Conservation (phyloP, 495 filamentous ascomycete species). For the Rhypophila decipiens region DNA sequence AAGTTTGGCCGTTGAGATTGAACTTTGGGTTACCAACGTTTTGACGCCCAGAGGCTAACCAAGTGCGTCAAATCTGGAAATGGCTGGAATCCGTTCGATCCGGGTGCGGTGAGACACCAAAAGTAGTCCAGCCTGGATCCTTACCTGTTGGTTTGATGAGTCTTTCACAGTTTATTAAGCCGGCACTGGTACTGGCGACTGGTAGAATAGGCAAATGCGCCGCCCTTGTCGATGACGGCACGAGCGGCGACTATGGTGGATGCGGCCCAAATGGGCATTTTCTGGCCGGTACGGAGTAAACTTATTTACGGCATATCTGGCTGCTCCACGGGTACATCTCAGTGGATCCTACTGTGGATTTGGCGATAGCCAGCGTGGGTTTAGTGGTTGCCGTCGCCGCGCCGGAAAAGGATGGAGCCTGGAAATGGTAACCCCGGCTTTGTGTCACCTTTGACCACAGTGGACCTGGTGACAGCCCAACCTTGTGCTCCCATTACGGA, state of each 20-base stretch:
- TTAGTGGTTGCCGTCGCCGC: too few relatives aligned
- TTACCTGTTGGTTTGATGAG: neutral
- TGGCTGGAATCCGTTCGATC: constrained; percentile 24
- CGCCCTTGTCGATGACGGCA: constrained; percentile 10
- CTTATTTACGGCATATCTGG: too few relatives aligned
- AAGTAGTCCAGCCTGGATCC: neutral
- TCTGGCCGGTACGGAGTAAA: too few relatives aligned
- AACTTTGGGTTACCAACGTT: neutral
- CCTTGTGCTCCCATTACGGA: too few relatives aligned
- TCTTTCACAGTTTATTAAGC: neutral
- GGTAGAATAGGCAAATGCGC: neutral
- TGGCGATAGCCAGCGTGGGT: too few relatives aligned
- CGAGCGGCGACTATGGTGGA: constrained; percentile 4
- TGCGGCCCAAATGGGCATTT: too few relatives aligned
- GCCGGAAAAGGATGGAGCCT: too few relatives aligned
- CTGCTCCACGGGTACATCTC: too few relatives aligned
- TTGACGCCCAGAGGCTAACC: neutral
- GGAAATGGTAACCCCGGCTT: too few relatives aligned
- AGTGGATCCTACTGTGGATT: too few relatives aligned
- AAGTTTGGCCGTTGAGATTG: neutral
- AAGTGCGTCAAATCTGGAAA: constrained; percentile 14
- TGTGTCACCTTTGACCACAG: too few relatives aligned
- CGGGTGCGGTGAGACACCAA: neutral
- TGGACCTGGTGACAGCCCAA: too few relatives aligned
- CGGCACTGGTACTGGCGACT: neutral